Base-by-base conservation (phyloP, 2,329 filamentous ascomycete species). In the Colletotrichum lindemuthianum region DNA sequence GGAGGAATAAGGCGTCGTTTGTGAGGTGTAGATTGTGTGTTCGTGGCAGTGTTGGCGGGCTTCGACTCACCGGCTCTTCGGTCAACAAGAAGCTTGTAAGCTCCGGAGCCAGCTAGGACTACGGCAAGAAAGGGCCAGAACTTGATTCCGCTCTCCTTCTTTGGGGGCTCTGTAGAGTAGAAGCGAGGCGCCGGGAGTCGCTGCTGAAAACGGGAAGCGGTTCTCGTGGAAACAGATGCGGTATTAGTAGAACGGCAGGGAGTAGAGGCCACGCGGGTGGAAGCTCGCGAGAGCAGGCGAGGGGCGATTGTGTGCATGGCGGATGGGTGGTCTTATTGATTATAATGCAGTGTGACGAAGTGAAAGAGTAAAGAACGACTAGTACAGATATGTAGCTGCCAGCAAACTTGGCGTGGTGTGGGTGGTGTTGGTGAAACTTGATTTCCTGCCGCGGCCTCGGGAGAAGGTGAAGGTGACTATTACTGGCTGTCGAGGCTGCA, bases 101-200 rank as follows among this genome's bases (percentile, higher is more conserved):
- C 83, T 12, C 79, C 79, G 8, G 79, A 78, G 51, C 83, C 81
- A 13, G 82, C 68, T 37, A 75, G 80, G 67, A 86, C 81, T 68
- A 87, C 76, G 55, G 77, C 73, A 49, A 84, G n/a, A 68, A 87
- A 87, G 2, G 85, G 85, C 84, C 84, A 86, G 73, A 87, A 86
- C 75, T 86, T 86, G 78, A 87, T 72, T 48, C 70, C 73, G 56
- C 71, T 75, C 47, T 72, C 70, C 48, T 75, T 74, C 60, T 72
- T 74, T 10, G 72, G 63, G 15, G 73, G 77, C 44, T 78, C 71
- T 12, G 79, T 77, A 56, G 81, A 82, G 68, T 82, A 88, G 76
- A 70, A 60, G 54, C 76, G 74, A 55, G 68, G 69, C 51, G 51
- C 54, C 50, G 59, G 58, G 63, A 57, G 33, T 58, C 48, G 66